Evolutionary conservation across 352 stramenopile genomes (phyloP).

Genomic region (Phytophthora fragariaefolia): DNA sequence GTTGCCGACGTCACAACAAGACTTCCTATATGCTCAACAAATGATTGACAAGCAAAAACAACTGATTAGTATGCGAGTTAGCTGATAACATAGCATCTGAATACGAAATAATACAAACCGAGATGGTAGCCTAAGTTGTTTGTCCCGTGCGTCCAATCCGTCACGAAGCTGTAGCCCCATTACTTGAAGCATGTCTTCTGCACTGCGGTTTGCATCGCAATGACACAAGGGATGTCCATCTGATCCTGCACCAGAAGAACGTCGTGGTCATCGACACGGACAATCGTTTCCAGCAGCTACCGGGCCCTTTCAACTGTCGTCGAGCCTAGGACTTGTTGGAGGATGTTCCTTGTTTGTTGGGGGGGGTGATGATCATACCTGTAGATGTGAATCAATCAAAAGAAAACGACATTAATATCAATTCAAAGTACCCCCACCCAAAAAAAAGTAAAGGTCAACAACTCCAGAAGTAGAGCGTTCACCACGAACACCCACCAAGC

Average conservation of each 20-base stretch:
- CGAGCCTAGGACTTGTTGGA: not conserved
- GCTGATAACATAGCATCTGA: conserved; percentile 1
- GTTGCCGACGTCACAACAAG: conserved; percentile 27
- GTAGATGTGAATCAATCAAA: not conserved
- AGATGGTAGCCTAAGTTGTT: conserved; percentile 24
- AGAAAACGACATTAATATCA: not conserved
- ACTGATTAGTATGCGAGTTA: not conserved
- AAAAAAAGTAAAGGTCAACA: not conserved
- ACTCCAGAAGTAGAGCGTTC: not conserved
- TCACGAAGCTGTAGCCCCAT: conserved; percentile 8
- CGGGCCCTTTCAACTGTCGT: not conserved
- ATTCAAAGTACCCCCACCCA: not conserved
- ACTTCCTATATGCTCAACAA: conserved; percentile 12
- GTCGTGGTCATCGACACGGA: conserved; percentile 5
- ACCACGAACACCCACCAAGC: not conserved
- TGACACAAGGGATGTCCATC: conserved; percentile 5
- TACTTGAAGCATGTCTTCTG: conserved; percentile 12
- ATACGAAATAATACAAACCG: not conserved
- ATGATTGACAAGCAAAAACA: conserved; percentile 6
- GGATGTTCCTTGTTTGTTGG: not conserved
- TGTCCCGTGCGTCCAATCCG: conserved; percentile 19
- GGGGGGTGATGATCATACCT: not conserved
- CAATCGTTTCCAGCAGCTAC: conserved; percentile 8
- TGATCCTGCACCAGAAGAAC: conserved; percentile 14
- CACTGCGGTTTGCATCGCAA: conserved; percentile 7